Evolutionary conservation across 2,329 filamentous ascomycete genomes (phyloP).

Genomic region (Penicillium palitans): DNA sequence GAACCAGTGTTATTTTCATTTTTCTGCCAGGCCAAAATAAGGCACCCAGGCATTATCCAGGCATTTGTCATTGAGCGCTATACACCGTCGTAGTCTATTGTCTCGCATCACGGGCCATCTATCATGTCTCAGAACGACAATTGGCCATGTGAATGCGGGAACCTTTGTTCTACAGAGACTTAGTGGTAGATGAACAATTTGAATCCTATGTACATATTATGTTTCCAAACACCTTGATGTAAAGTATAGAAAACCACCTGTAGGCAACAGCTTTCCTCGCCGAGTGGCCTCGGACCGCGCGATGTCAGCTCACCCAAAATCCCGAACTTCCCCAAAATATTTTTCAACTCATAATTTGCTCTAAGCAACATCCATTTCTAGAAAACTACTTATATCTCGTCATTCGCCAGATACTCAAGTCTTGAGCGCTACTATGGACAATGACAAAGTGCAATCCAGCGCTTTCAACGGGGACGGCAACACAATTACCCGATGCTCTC

Average conservation of each 20-base stretch:
- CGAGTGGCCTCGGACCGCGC: not conserved
- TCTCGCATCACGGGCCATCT: too few relatives aligned
- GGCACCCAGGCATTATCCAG: too few relatives aligned
- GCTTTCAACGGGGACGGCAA: conserved; percentile 8
- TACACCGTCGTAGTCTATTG: too few relatives aligned
- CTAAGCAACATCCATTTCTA: not conserved
- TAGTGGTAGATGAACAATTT: too few relatives aligned
- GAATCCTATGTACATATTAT: too few relatives aligned
- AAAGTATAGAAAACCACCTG: not conserved
- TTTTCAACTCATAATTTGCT: not conserved
- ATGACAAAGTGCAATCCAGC: not conserved
- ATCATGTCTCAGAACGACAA: too few relatives aligned
- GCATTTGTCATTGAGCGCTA: too few relatives aligned
- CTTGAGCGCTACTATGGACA: not conserved
- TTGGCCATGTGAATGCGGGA: too few relatives aligned
- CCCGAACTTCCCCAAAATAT: not conserved
- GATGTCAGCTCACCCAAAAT: not conserved
- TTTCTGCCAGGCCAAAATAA: too few relatives aligned
- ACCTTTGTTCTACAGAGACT: too few relatives aligned
- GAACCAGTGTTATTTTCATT: too few relatives aligned
- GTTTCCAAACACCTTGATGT: too few relatives aligned
- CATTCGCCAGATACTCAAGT: not conserved
- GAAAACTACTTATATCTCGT: not conserved
- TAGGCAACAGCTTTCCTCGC: not conserved
- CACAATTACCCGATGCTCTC: conserved; percentile 19